Conservation (phyloP, 345 rosid genomes). For the Noccaea bulbosa region DNA sequence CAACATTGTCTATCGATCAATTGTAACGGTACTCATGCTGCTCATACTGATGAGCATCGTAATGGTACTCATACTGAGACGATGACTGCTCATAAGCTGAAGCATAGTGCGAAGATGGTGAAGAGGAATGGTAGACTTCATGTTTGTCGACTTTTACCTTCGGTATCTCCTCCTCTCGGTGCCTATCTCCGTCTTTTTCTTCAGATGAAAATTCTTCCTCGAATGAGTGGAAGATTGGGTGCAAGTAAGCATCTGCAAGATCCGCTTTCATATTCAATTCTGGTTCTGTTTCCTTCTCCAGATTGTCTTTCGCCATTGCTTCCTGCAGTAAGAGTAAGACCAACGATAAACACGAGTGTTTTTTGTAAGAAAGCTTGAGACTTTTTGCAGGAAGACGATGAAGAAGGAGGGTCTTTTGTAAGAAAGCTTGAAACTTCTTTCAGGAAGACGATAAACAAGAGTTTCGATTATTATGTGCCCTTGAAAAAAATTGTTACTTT, state of each 20-base stretch:
- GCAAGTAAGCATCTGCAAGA: slow-evolving; percentile 91
- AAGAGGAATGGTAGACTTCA: slow-evolving; percentile 46
- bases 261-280: slow-evolving; percentile 63
- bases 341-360: slow-evolving; percentile 10
- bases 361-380: not conserved
- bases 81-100: slow-evolving; percentile 47
- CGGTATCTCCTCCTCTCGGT: slow-evolving; percentile 44
- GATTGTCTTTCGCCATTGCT: slow-evolving; percentile 83
- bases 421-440: not conserved
- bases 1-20: slow-evolving; percentile 1
- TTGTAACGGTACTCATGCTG: slow-evolving; percentile 43
- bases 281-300: slow-evolving; percentile 61
- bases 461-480: not conserved
- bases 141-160: slow-evolving; percentile 57
- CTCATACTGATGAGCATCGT: slow-evolving; percentile 52
- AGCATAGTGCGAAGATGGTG: slow-evolving; percentile 43
- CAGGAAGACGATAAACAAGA: no score
- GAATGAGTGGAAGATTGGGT: slow-evolving; percentile 82
- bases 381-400: not conserved
- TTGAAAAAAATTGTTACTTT: slow-evolving; percentile 25
- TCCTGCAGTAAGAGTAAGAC: slow-evolving; percentile 55
- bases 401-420: not conserved
- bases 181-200: slow-evolving; percentile 17
- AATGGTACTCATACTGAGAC: slow-evolving; percentile 47
- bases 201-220: slow-evolving; percentile 52